Evolutionary conservation across 805 yeast genomes (phyloP).

Genomic region (Maudiozyma barnettii): DNA sequence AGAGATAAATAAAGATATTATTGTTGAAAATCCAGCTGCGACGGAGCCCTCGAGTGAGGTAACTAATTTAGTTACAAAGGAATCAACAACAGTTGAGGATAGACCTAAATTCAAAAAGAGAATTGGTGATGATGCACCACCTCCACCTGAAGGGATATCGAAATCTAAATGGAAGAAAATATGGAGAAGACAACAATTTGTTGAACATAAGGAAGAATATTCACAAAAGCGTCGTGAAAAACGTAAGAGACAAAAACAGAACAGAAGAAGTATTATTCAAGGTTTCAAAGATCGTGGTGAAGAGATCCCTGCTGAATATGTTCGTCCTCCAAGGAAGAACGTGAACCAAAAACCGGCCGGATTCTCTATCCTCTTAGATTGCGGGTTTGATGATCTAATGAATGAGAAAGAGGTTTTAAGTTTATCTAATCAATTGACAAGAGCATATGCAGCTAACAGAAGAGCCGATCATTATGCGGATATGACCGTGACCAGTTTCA

Average conservation of each 20-base stretch:
- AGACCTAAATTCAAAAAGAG: neutral
- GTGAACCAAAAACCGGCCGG: constrained; percentile 40
- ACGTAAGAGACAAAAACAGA: constrained; percentile 38
- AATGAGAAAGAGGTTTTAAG: constrained; percentile 59
- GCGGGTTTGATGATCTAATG: constrained; percentile 89
- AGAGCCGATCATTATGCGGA: constrained; percentile 48
- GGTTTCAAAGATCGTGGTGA: constrained; percentile 32
- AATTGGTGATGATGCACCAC: constrained; percentile 16
- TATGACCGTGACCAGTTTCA: constrained; percentile 54
- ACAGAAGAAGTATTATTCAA: constrained; percentile 32
- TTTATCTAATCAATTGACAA: constrained; percentile 67
- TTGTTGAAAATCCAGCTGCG: no score
- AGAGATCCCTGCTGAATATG: constrained; percentile 32
- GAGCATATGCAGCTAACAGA: constrained; percentile 73
- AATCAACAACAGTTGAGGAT: no score
- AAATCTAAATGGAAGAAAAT: constrained; percentile 75
- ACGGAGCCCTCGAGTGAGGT: no score
- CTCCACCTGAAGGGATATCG: constrained; percentile 79
- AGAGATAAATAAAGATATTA: no score
- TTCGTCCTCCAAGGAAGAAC: constrained; percentile 30
- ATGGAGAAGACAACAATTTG: constrained; percentile 50
- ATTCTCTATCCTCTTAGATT: constrained; percentile 63
- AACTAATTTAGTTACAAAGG: no score
- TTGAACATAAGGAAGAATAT: constrained; percentile 53
- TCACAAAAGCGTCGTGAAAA: constrained; percentile 44